Evolutionary conservation across 2,329 filamentous ascomycete species (phyloP).

Genomic region (Pseudopithomyces chartarum): DNA sequence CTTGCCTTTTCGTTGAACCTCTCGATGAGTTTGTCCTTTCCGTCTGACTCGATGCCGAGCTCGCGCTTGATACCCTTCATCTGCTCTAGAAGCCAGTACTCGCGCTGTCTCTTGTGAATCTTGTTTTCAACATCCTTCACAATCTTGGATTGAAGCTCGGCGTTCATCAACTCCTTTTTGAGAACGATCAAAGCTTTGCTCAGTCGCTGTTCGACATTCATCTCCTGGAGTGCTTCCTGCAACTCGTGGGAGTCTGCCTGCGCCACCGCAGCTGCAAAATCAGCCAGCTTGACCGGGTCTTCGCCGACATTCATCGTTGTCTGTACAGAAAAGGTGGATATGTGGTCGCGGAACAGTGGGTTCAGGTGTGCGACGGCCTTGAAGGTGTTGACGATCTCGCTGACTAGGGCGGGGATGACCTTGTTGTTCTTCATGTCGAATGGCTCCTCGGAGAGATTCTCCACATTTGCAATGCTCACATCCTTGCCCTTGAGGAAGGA

Average conservation of each 20-base stretch:
- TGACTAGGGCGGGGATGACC: slow-evolving; percentile 88
- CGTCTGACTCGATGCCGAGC: slow-evolving; percentile 94
- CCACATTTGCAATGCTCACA: slow-evolving; percentile 92
- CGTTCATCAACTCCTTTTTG: slow-evolving; percentile 99
- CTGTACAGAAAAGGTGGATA: slow-evolving; percentile 81
- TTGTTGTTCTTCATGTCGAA: slow-evolving; percentile 89
- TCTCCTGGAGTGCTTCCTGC: slow-evolving; percentile 84
- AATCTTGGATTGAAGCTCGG: slow-evolving; percentile 94
- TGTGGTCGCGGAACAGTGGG: slow-evolving; percentile 93
- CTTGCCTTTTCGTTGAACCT: slow-evolving; percentile 95
- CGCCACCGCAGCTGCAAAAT: slow-evolving; percentile 97
- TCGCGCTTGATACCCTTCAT: slow-evolving; percentile 98
- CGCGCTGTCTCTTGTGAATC: slow-evolving; percentile 94
- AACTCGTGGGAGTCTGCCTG: slow-evolving; percentile 82
- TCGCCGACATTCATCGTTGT: slow-evolving; percentile 93
- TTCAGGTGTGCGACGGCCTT: slow-evolving; percentile 96
- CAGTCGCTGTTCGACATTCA: slow-evolving; percentile 91
- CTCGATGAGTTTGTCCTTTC: slow-evolving; percentile 97
- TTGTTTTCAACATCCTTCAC: slow-evolving; percentile 97
- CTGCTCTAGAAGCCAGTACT: slow-evolving; percentile 99
- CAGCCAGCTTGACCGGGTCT: slow-evolving; percentile 91
- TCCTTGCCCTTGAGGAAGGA: slow-evolving; percentile 89
- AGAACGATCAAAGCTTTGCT: slow-evolving; percentile 89
- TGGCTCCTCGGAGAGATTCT: slow-evolving; percentile 87
- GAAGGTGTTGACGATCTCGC: slow-evolving; percentile 98